phyloP scores from a whole-genome alignment of 495 filamentous ascomycete species.

The Hapsidospora chrysogenum region DNA sequence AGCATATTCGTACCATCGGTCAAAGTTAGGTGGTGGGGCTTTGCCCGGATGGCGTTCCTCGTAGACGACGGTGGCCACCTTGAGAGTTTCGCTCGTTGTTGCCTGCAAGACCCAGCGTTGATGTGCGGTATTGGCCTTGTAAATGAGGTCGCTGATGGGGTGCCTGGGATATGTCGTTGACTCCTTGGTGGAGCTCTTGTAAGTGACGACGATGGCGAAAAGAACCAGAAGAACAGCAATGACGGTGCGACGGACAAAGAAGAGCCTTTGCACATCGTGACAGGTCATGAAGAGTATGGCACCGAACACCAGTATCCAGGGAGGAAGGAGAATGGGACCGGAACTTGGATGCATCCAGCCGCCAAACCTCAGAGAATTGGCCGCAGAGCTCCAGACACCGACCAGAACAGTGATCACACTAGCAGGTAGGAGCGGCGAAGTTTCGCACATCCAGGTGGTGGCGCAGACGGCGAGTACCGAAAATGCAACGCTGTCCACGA shows the following conservation, averaged over 20 bases:
- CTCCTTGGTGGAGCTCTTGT: slow-evolving; percentile 5
- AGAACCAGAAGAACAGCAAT: slow-evolving; percentile 14
- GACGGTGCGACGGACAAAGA: slow-evolving; percentile 21
- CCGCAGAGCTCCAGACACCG: slow-evolving; percentile 12
- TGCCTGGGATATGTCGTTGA: slow-evolving; percentile 13
- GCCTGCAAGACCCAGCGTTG: slow-evolving; percentile 26
- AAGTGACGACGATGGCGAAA: slow-evolving; percentile 1
- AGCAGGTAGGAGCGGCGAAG: slow-evolving; percentile 17
- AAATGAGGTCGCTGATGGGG: slow-evolving; percentile 35
- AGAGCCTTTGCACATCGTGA: slow-evolving; percentile 18
- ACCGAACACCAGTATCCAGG: slow-evolving; percentile 18
- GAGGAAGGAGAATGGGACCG: slow-evolving; percentile 9
- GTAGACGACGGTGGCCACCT: slow-evolving; percentile 41
- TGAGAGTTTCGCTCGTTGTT: slow-evolving; percentile 30
- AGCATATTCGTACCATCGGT: slow-evolving; percentile 63
- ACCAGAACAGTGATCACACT: slow-evolving; percentile 20
- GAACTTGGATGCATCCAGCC: slow-evolving; percentile 21
- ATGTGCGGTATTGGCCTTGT: slow-evolving; percentile 28
- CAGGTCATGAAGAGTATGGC: slow-evolving; percentile 21
- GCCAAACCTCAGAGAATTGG: slow-evolving; percentile 13
- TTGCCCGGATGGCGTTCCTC: slow-evolving; percentile 34
- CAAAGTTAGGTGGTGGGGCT: slow-evolving; percentile 45
- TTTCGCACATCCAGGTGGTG: slow-evolving; percentile 20
- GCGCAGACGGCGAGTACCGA: slow-evolving; percentile 20
- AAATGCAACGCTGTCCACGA: slow-evolving; percentile 21